Base-by-base conservation (phyloP, 305 asterid species). In the Fraxinus albicans region DNA sequence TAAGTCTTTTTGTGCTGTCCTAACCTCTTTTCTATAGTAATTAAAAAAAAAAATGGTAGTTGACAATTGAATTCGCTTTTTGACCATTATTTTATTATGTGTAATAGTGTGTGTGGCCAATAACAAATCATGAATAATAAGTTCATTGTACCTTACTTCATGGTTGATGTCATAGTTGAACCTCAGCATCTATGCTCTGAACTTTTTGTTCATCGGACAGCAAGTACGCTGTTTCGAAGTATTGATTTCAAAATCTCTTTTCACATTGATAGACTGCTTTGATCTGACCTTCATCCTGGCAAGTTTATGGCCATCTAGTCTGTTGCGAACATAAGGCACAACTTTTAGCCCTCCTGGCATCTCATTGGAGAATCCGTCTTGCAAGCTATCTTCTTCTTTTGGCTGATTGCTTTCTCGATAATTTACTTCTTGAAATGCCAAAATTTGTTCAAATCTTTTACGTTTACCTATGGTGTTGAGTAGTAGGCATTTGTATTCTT, bases 361-460 rank as follows among this genome's bases (percentile, higher is more conserved):
- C 67, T 60, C 3, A 21, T 82, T 60, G 23, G 77, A 33, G 25
- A 81, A n/a, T 21, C n/a, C 1, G 6, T 63, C 36, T 25, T 42
- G 4, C 35, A 25, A 3, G 63, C 67, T 79, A 67, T 76, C 29
- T 6, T 77, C 65, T 42, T 33, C 19, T 72, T 72, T 77, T 6
- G 25, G 36, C 21, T 21, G 5, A 47, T 25, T 8, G 25, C 77
- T 75, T 74, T 65, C 31, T 42, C 65, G 21, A 8, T 73, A 36
- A 17, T 55, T 35, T 12, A 7, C 73, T 55, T 47, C 13, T 33
- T 73, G 42, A 72, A 9, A 33, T 72, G 33, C 82, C 38, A 25
- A 19, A 12, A 58, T 40, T 77, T 81, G 47, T 29, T 76, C 73
- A 40, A 36, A 34, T 44, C 27, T 19, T 84, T 55, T 79, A 73